Base-by-base conservation (phyloP, 2,329 filamentous ascomycete species). In the Stromatinia cepivora region DNA sequence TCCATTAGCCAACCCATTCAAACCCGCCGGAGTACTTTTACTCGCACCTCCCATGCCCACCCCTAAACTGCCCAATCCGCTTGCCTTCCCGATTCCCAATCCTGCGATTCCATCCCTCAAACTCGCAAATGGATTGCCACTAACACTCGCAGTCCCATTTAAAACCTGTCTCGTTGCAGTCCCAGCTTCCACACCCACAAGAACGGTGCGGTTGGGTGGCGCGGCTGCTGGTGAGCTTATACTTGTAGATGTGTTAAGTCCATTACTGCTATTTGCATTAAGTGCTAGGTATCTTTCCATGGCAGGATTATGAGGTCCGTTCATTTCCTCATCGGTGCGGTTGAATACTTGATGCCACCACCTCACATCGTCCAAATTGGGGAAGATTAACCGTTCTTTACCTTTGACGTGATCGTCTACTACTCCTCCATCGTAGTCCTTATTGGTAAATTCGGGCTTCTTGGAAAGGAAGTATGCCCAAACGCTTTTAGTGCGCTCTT, bases 301-400 rank as follows among this genome's bases (percentile, higher is more conserved):
- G 45, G 78, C 85, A 9, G 83, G 81, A 74, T 87, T 84, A 15
- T 88, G 80, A 48, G 85, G 82, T 0, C 87, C 88, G 75, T 99
- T 99, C 94, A 99, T 98, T 78, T 99, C 95, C 67, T 90, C 88
- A 74, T 97, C 92, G 3, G 89, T 89, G 45, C 94, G 87, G 59
- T 93, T 92, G 80, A 97, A 99, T 1, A 90, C 82, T 76, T 95
- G 92, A 73, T 90, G 86, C 95, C 95, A 99, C 95, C 95, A 99
- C 71, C 93, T 87, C n/a, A 95, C 87, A 71, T 96, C 90, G 17
- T 87, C 86, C 1, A 90, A 82, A 4, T 86, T 85, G 0, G 95
- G 94, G 73, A 98, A 91, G 20, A 99, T 85, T 10, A 99, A 86
- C 5, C 93, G 86, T 78, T 97, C 94, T 70, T 90, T 89, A 6